Base-by-base conservation (phyloP, 2,329 filamentous ascomycete genomes). In the Sporothrix variecibatus region DNA sequence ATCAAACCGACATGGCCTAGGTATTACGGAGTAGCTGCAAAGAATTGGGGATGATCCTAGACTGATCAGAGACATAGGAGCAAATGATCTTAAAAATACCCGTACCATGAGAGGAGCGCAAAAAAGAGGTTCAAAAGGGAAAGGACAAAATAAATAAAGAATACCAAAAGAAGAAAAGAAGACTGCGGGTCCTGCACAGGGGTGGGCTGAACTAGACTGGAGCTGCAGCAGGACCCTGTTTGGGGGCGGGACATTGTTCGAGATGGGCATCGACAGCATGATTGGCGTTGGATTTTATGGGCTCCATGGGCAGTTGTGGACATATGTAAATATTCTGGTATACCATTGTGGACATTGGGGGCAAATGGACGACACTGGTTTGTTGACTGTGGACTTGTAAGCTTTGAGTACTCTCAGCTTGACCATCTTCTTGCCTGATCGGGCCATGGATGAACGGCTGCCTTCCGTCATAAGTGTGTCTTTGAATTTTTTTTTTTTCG, bases 121-220 rank as follows among this genome's bases (percentile, higher is more conserved):
- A 64, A 34, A 15, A 20, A 58, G 20, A 40, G 40, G 46, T 4
- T 60, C 40, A 6, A 56, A n/a, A 68, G 12, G 17, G 46, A 51
- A 46, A 26, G 17, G 43, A n/a, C 43, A 20, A 20, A 62, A 49
- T 20, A 62, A 26, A 64, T 17, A 72, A n/a, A 64, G 40, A 72
- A 38, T 34, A 38, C 23, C 31, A 46, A 72, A 72, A 72, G 58
- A 72, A 72, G 26, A 40, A n/a, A 72, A 51, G n/a, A 53, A 64
- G 56, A 64, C 23, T 26, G 62, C 5, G 34, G 62, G 23, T 17
- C 40, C 62, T 67, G 62, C 34, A 67, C 58, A 64, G 31, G 34
- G 31, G 20, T 64, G 34, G 58, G 62, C n/a, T 67, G 38, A 67
- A 46, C 62, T 67, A 38, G n/a, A 53, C 7, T 43, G 34, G 34